Evolutionary conservation across 2,329 filamentous ascomycete genomes (phyloP).

Genomic region (Aspergillus alliaceus): DNA sequence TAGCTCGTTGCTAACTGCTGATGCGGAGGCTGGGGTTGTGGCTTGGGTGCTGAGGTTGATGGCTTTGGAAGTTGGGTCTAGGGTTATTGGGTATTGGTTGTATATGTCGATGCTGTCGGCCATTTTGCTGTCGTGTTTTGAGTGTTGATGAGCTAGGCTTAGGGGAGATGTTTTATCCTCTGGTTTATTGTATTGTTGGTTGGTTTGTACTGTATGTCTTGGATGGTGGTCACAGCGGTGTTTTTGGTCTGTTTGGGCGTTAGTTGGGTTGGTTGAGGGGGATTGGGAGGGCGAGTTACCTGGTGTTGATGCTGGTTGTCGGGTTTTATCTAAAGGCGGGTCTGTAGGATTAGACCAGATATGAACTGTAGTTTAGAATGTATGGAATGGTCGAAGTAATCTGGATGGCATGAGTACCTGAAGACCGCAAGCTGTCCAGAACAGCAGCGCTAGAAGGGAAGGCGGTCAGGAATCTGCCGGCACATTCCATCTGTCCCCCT

Average conservation of each 20-base stretch:
- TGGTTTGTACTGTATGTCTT: neutral
- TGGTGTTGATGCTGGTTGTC: no score
- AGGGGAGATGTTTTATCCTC: no score
- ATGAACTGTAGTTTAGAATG: neutral
- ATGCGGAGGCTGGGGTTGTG: slow-evolving; percentile 44
- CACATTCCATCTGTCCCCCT: neutral
- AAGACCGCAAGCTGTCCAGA: slow-evolving; percentile 27
- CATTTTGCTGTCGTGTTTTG: slow-evolving; percentile 23
- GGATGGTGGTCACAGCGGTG: neutral
- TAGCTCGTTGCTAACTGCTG: slow-evolving; percentile 64
- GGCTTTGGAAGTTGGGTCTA: slow-evolving; percentile 80
- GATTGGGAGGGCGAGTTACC: no score
- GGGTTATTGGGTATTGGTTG: slow-evolving; percentile 74
- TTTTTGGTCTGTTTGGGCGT: neutral
- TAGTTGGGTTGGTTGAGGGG: neutral
- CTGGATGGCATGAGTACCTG: neutral
- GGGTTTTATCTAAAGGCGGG: neutral
- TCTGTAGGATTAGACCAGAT: neutral
- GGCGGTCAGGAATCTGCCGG: slow-evolving; percentile 20
- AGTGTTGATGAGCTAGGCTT: no score
- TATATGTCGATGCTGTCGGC: slow-evolving; percentile 52
- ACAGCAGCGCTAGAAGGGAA: neutral
- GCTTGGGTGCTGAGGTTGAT: slow-evolving; percentile 56
- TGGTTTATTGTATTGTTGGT: neutral
- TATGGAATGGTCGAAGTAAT: neutral